These are phyloP conservation scores for Neoboletus magnificus DNA, from an alignment of 768 basidiomycete genomes.

Conservation along the genomic window DNA sequence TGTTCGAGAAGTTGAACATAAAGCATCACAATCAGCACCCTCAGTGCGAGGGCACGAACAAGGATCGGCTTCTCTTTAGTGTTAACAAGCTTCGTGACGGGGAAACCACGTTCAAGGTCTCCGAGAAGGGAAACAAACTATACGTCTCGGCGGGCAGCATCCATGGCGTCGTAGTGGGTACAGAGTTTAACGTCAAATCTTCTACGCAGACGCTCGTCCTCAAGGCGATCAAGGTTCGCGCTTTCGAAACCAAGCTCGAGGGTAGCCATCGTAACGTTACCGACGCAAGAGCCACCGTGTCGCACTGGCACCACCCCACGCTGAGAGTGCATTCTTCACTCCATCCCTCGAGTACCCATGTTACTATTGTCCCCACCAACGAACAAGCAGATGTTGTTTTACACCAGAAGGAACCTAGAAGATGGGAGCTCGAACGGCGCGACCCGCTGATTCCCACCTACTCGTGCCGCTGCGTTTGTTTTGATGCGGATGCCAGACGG, in stretches of 20 bases:
- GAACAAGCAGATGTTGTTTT: slow-evolving; percentile 12
- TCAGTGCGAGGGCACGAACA: slow-evolving; percentile 19
- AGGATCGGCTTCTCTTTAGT: slow-evolving; percentile 16
- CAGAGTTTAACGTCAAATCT: slow-evolving; percentile 10
- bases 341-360: not conserved
- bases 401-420: not conserved
- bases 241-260: slow-evolving; percentile 17
- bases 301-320: slow-evolving; percentile 7
- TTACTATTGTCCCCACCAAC: slow-evolving; percentile 3
- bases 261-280: not conserved
- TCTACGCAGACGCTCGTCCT: slow-evolving; percentile 1
- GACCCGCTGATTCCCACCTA: slow-evolving; percentile 10
- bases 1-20: slow-evolving; percentile 13
- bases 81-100: slow-evolving; percentile 13
- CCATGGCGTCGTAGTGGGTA: slow-evolving; percentile 14
- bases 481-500: slow-evolving; percentile 2
- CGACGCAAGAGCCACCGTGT: slow-evolving; percentile 9
- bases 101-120: slow-evolving; percentile 16
- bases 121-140: not conserved
- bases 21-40: slow-evolving; percentile 9
- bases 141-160: slow-evolving; percentile 18
- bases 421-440: slow-evolving; percentile 17
- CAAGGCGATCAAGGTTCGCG: slow-evolving; percentile 10
- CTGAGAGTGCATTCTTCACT: slow-evolving; percentile 8
- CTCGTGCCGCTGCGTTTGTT: not conserved